Conservation (phyloP, 441 rosid genomes). For the Corymbia citriodora region DNA sequence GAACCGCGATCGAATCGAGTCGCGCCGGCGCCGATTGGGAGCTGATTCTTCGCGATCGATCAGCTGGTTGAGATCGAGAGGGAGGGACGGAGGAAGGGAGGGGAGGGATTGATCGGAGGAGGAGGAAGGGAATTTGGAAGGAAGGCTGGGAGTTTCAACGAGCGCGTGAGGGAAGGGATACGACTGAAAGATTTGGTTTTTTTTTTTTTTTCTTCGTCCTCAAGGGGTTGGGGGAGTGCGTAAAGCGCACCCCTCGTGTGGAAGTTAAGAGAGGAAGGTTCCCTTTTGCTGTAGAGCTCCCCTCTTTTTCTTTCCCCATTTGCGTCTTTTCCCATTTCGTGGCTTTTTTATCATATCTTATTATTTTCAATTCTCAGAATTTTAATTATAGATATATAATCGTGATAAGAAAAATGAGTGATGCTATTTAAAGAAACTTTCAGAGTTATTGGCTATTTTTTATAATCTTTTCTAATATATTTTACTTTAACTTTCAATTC, state of each 20-base stretch:
- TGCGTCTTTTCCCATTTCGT: neutral
- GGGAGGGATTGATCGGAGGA: neutral
- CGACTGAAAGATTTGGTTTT: neutral
- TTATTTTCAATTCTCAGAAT: neutral
- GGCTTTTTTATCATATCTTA: neutral
- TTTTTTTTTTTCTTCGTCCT: neutral
- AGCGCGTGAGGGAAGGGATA: neutral
- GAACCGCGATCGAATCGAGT: neutral
- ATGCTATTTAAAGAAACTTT: too few species aligned
- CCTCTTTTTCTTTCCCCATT: neutral
- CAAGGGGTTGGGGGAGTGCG: neutral
- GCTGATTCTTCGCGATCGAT: neutral
- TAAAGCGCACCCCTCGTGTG: neutral
- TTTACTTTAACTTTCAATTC: too few species aligned
- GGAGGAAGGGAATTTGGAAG: neutral
- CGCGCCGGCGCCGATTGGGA: neutral
- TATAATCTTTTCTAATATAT: too few species aligned
- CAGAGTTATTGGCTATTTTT: too few species aligned
- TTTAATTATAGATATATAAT: neutral
- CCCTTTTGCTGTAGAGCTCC: neutral
- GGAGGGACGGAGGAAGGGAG: neutral
- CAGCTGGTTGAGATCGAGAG: neutral
- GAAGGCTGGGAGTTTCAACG: neutral
- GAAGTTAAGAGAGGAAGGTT: neutral
- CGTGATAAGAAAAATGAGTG: neutral